Evolutionary conservation across 768 basidiomycete genomes (phyloP), one percentile per base, ranked within the genome.

Genomic region (Boletales sp.): DNA sequence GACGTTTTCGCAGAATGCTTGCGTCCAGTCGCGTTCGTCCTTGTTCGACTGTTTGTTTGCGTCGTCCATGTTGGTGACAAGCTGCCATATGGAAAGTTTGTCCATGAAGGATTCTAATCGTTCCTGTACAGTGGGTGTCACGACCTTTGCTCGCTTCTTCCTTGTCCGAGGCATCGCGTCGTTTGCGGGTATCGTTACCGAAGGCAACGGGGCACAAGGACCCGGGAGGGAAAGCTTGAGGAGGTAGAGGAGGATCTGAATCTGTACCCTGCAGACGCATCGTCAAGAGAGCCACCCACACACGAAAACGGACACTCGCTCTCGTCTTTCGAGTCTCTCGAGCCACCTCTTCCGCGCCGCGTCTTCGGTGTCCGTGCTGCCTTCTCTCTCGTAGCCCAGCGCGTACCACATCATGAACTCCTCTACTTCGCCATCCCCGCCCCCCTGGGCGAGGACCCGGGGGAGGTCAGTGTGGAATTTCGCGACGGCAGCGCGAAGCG

Each of bases 371-470:
- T 50, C 58, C 31, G 64, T 51, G 18, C 61, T 62, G 36, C 64
- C 57, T 42, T 71, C 70, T 5, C 62, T 68, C 59, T 87, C 87
- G 60, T 85, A 76, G 50, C 74, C 74, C 36, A 86, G 68, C 0
- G 80, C 76, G 51, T 79, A 89, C 86, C 86, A 90, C 82, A 89
- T 86, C 75, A 87, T 82, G 0, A 72, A 75, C 50, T 88, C 87
- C 53, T 89, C 87, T 32, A 76, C 69, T 54, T 82, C 82, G 3
- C 79, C 85, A 2, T 74, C 79, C 2, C 81, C 84, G 10, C 80
- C 82, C 1, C 77, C 80, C 40, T 82, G 75, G 0, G 67, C 65
- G 3, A 90, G 73, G 8, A 88, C 77, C 49, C 76, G 72, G 0
- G 81, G 74, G 1, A 90, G 74, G n/a, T 84, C 82, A 1, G 68